A percentile compares a stretch with the other conserved stretches of the same genome.
These are phyloP conservation scores for Calonectria fujianensis DNA, from an alignment of 2,329 filamentous ascomycete genomes.

Conservation along the genomic window DNA sequence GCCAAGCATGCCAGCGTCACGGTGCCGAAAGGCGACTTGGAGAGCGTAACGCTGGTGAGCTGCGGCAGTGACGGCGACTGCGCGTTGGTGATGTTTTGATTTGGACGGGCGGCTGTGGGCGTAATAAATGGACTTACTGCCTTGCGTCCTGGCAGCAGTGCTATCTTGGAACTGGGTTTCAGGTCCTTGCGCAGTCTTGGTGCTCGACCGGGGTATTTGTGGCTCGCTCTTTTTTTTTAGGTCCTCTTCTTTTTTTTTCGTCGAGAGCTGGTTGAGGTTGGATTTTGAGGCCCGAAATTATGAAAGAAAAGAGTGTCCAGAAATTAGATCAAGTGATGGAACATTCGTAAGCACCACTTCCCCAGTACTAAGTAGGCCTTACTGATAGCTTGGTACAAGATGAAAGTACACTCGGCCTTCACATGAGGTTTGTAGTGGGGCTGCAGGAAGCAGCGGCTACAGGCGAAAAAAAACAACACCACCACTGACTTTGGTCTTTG, in stretches of 20 bases:
- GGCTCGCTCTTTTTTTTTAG: not conserved
- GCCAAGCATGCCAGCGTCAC: constrained; percentile 55
- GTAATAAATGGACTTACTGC: constrained; percentile 1
- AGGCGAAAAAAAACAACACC: constrained; percentile 22
- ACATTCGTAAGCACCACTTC: constrained; percentile 17
- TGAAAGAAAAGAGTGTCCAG: constrained; percentile 1
- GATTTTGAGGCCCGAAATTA: constrained; percentile 22
- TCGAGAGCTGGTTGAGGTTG: not conserved
- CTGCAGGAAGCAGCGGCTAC: constrained; percentile 26
- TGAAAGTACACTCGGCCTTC: constrained; percentile 21
- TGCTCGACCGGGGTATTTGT: constrained; percentile 26
- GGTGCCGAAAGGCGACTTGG: constrained; percentile 44
- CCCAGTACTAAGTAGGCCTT: not conserved
- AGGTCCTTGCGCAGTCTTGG: constrained; percentile 26
- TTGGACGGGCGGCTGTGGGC: constrained; percentile 9
- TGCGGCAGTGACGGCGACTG: constrained; percentile 20
- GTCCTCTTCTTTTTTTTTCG: not conserved
- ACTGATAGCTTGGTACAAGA: constrained; percentile 14
- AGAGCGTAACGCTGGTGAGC: constrained; percentile 35
- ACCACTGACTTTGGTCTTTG: not conserved
- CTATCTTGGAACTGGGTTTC: constrained; percentile 30
- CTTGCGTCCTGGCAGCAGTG: constrained; percentile 2
- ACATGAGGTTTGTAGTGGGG: constrained; percentile 17
- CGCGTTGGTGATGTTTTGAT: constrained; percentile 33
- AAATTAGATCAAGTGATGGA: constrained; percentile 6